Evolutionary conservation across 345 rosid genomes (phyloP), one percentile per base, ranked within the genome.

Genomic region (Rhizophora mangle): DNA sequence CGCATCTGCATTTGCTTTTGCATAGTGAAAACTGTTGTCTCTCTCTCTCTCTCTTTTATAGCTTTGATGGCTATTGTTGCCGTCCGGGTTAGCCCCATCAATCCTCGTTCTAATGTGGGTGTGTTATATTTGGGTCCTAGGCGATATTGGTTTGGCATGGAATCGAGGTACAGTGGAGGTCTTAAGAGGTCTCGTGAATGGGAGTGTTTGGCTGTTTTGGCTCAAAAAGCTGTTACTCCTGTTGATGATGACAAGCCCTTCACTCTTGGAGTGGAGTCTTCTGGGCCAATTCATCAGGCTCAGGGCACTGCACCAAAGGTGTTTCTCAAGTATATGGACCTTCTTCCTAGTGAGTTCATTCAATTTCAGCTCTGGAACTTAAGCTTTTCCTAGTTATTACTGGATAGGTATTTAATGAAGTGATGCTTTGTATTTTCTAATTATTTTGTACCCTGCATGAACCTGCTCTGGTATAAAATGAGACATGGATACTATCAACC

Each of bases 291-390:
- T 81, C 82, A 78, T 63, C 64, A 61, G 71, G 64, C 31, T 66
- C 83, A 69, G 69, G 81, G 76, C 46, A 32, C 70, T 30, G 64
- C 70, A 29, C 69, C 87, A 16, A 73, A 65, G 30, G 62, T 63
- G 26, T 85, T 88, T 68, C 89, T 87, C 70, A 88, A 71, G 86
- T 97, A 91, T 81, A 76, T 89, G 79, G 85, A 74, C 72, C 83
- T 85, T 78, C 94, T 89, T 82, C 97, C 92, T 29, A 91, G 98
- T 93, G 83, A 86, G 97, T 84, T 67, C 39, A 37, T 74, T 76
- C 63, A 43, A 27, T 39, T 29, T 9, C 59, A 64, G 8, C 46
- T 32, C 18, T 56, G 66, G 65, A 63, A 61, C 18, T 26, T 57
- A 1, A 13, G 30, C 27, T 24, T 13, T 34, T 62, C 59, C 7